These are phyloP conservation scores for Ustilago sp. DNA, from an alignment of 1,284 basidiomycete genomes.

Conservation along the genomic window DNA sequence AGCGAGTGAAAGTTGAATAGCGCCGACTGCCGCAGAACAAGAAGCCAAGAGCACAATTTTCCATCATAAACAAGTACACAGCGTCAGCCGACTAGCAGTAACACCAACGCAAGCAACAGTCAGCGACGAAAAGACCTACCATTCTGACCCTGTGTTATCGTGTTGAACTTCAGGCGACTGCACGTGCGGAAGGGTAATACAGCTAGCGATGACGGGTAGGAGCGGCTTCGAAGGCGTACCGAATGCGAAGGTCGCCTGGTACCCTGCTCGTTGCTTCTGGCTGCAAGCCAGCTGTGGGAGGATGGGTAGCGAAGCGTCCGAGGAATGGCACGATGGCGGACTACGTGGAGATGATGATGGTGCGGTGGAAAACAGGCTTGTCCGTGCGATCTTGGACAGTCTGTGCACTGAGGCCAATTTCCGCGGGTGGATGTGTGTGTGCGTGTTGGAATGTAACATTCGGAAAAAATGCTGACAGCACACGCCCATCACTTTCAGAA, in stretches of 20 bases:
- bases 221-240: too few relatives aligned
- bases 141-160: not conserved
- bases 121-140: not conserved
- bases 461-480: not conserved
- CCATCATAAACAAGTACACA: too few relatives aligned
- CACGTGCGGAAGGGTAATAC: too few relatives aligned
- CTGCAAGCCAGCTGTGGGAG: not conserved
- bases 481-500: not conserved
- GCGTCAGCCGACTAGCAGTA: too few relatives aligned
- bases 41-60: too few relatives aligned
- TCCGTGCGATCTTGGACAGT: not conserved
- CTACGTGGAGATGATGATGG: not conserved
- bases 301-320: not conserved
- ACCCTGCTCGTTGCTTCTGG: not conserved
- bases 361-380: constrained; percentile 7
- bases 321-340: not conserved
- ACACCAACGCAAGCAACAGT: too few relatives aligned
- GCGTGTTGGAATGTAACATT: not conserved
- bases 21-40: constrained; percentile 77
- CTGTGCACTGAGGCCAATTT: not conserved
- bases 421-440: not conserved
- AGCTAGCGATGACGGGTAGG: too few relatives aligned
- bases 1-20: constrained; percentile 98
- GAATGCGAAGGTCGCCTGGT: not conserved
- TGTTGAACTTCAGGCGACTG: too few relatives aligned